Base-by-base conservation (phyloP, 2,329 filamentous ascomycete genomes). In the Plenodomus lindquistii region DNA sequence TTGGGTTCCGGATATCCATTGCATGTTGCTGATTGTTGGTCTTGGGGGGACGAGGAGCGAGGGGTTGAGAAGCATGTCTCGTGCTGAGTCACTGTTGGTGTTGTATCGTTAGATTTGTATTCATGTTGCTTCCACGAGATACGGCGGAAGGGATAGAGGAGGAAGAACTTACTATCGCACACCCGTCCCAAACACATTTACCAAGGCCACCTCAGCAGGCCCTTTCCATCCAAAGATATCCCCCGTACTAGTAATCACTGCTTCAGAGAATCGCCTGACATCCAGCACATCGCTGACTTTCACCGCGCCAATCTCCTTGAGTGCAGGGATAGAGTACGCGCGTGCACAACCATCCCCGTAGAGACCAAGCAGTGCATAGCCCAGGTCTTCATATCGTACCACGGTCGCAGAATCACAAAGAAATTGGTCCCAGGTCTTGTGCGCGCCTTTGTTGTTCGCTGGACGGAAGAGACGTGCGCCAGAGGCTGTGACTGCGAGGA, bases 1-100 rank as follows among this genome's bases (percentile, higher is more conserved):
- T 72, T 97, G 93, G 1, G 93, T 97, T 3, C 94, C 94, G 0
- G 91, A 88, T 43, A 99, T 91, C 94, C 94, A 99, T 73, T 97
- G 91, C 31, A 99, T 74, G 63, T 95, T 96, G 17, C 89, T 95
- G 51, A 99, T 99, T 0, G 91, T 96, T 1, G 94, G 94, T 2
- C 94, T 85, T 11, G 90, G 81, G 2, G 92, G 93, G 18, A 88
- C 81, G 15, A 82, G 67, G 0, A 89, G 81, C 48, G 88, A 80
- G 0, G 89, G 85, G 67, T 97, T 96, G 72, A 89, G 84, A 2
- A 99, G 79, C 7, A 79, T 84, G 67, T 97, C 92, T n/a, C 83
- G 75, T 15, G 77, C 75, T 37, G 67, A 73, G n/a, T 72, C 70
- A 44, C 78, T 80, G 49, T 29, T 27, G 11, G n/a, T n/a, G n/a